These are phyloP conservation scores for Xylaria sp. DNA, from an alignment of 2,329 filamentous ascomycete species.

Conservation along the genomic window DNA sequence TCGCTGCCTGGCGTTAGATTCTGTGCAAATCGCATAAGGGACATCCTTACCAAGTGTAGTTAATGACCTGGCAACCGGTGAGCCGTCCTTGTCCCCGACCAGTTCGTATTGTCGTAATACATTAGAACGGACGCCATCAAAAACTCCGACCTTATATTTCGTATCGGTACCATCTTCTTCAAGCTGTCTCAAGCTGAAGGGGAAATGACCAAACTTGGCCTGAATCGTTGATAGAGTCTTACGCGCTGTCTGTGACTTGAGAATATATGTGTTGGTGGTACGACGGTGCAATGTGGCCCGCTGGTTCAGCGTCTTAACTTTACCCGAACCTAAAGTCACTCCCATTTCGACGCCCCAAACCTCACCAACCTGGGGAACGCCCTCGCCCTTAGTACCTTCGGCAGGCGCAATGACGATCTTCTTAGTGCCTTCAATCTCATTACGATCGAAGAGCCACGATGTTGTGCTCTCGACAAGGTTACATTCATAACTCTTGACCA, in stretches of 20 bases:
- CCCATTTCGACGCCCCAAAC: slow-evolving; percentile 99
- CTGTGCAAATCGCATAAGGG: slow-evolving; percentile 2
- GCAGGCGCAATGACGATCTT: slow-evolving; percentile 93
- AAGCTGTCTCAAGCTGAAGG: slow-evolving; percentile 95
- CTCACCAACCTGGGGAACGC: slow-evolving; percentile 86
- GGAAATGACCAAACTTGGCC: slow-evolving; percentile 97
- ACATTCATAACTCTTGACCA: slow-evolving; percentile 89
- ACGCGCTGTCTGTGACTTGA: slow-evolving; percentile 94
- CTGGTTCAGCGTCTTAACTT: slow-evolving; percentile 91
- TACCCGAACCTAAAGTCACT: slow-evolving; percentile 88
- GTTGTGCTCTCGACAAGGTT: slow-evolving; percentile 97
- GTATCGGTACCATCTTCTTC: slow-evolving; percentile 91
- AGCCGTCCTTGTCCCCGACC: slow-evolving; percentile 89
- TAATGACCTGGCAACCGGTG: slow-evolving; percentile 85
- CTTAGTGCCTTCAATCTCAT: slow-evolving; percentile 97
- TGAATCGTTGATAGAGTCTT: slow-evolving; percentile 93
- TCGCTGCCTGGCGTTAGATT: slow-evolving; percentile 65
- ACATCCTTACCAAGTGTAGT: slow-evolving; percentile 79
- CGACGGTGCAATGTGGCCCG: slow-evolving; percentile 92
- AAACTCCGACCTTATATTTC: slow-evolving; percentile 82
- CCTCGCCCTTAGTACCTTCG: slow-evolving; percentile 91
- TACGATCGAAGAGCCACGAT: slow-evolving; percentile 94
- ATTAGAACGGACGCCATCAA: slow-evolving; percentile 93
- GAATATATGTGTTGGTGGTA: slow-evolving; percentile 87
- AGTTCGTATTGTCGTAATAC: slow-evolving; percentile 97